These are phyloP conservation scores for Fusarium sp. DNA, from an alignment of 2,329 filamentous ascomycete genomes.

Conservation along the genomic window DNA sequence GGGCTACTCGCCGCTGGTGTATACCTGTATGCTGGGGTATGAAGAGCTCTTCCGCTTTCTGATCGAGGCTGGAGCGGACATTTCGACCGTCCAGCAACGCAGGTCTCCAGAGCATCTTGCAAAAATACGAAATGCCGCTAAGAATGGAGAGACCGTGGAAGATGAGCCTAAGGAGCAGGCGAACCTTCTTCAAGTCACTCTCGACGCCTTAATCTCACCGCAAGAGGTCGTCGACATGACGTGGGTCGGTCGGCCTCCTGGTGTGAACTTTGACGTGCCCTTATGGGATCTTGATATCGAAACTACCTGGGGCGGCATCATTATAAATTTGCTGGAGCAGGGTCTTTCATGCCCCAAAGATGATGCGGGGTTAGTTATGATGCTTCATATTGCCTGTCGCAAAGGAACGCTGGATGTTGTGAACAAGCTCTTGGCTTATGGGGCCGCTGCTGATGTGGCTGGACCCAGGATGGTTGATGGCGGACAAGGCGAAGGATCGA, in stretches of 20 bases:
- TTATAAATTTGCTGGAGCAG: neutral
- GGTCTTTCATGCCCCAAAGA: neutral
- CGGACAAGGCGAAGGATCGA: neutral
- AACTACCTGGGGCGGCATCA: conserved; percentile 3
- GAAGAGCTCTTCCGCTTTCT: neutral
- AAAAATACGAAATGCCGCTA: neutral
- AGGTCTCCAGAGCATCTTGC: neutral
- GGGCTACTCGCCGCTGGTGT: conserved; percentile 6
- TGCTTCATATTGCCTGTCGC: conserved; percentile 8
- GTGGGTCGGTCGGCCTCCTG: conserved; percentile 13
- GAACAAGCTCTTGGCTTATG: neutral
- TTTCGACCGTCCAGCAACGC: neutral
- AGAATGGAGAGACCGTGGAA: rapidly evolving
- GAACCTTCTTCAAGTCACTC: conserved; percentile 2
- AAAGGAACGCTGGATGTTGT: neutral
- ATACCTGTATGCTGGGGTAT: conserved; percentile 11
- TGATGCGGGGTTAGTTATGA: neutral
- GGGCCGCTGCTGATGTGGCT: rapidly evolving
- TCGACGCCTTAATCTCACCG: conserved; percentile 15
- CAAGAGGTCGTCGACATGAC: conserved; percentile 4
- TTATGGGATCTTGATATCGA: neutral
- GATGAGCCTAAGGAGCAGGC: neutral
- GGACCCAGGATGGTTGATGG: neutral
- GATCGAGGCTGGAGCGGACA: neutral
- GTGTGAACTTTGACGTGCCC: neutral